Evolutionary conservation across 768 basidiomycete genomes (phyloP), one percentile per base, ranked within the genome.

Genomic region (Kwoniella sp.): DNA sequence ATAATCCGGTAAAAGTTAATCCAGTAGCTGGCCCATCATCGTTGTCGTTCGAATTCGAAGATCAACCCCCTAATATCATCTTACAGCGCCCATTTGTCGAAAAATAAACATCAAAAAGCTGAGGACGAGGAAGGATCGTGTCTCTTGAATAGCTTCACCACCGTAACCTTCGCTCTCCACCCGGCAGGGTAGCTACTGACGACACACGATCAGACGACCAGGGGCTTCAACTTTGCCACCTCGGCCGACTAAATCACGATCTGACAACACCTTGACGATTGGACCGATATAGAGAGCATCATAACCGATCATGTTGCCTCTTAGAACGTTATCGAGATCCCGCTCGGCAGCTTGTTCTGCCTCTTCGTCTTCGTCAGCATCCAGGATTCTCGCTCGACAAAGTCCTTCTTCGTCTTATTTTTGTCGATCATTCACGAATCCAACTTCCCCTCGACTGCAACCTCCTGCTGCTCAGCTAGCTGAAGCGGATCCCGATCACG

Each of bases 391-490:
- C 15, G 47, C 60, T 2, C 53, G 37, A 12, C 55, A 37, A 45
- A 29, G 23, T 17, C 48, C 48, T 38, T 28, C n/a, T 28, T 31
- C 37, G n/a, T n/a, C n/a, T n/a, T n/a, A n/a, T n/a, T n/a, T n/a
- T 25, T 31, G 13, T n/a, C 56, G 63, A 55, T 65, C 61, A 22
- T 63, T 68, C 47, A 63, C 63, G 26, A 61, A 52, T 15, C 61
- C 70, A 11, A 57, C 69, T n/a, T 8, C 37, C 53, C 59, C 69
- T 4, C 66, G 58, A 29, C 58, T 59, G 7, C 57, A 53, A 38
- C 72, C 68, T 11, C 61, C 72, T n/a, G 72, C 67, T 25, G 73
- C 73, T 58, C 71, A 73, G 41, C 57, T 74, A 22, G 70, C 70
- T 13, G 73, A 74, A 34, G 26, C 50, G 8, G 70, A 71, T 12